Evolutionary conservation across 371 early-diverging fungal genomes (phyloP), one percentile per base, ranked within the genome.

Genomic region (Mortierella sp.): DNA sequence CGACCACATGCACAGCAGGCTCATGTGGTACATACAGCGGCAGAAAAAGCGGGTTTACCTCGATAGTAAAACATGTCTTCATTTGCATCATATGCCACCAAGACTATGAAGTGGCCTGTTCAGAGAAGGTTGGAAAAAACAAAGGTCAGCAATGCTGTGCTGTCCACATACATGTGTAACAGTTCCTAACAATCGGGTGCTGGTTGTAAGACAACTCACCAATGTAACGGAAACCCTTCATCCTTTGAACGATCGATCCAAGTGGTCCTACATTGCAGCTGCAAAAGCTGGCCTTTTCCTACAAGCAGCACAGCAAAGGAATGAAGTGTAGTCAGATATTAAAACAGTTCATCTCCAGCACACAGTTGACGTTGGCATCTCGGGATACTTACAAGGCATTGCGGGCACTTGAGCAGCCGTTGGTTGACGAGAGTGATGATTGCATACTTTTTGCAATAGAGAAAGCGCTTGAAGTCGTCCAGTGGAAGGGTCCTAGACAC

Each of bases 381-480:
- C 34, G 5, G 21, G 54, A 11, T 8, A 72, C 81, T 79, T 89
- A 90, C 91, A 82, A 86, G 81, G 79, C 95, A 95, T 46, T 88
- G 73, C 11, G 87, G 89, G 82, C 97, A 97, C 16, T 75, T 82
- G 31, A 97, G 81, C 57, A 90, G 69, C 0, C 90, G 88, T 43
- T 93, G 90, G 89, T 97, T 94, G 57, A 96, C 95, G 1, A 97
- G 89, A 13, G 96, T 87, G 37, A 97, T 89, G 70, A 94, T 91
- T 2, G 92, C 96, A 78, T 94, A 97, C 53, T 91, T 88, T 71
- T 90, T 91, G 64, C 93, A 92, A 57, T 91, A 90, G 50, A 97
- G 82, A 77, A 97, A 97, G 28, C 96, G 91, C 70, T 94, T 91
- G 78, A 95, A 93, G 80, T 96, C 96, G 67, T 95, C 93, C 79